A percentile compares a stretch with the other conserved stretches of the same genome.
phyloP scores from a whole-genome alignment of 2,329 filamentous ascomycete species.

The Diaporthe sp. region DNA sequence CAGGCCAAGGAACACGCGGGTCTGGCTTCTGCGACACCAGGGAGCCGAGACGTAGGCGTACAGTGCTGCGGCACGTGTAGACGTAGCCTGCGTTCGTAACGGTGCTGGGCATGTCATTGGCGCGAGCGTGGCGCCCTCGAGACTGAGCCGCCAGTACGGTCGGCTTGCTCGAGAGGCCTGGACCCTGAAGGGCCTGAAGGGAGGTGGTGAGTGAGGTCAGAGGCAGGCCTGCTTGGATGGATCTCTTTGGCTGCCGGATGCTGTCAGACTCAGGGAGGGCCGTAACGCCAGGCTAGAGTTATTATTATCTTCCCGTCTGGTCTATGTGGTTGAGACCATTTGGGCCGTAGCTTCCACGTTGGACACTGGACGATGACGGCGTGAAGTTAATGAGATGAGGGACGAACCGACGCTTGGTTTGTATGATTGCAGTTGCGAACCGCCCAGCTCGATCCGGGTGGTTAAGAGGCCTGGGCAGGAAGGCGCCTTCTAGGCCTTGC shows the following conservation, averaged over 20 bases:
- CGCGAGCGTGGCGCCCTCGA: constrained; percentile 28
- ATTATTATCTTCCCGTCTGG: constrained; percentile 34
- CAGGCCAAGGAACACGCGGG: constrained; percentile 32
- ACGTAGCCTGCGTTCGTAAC: constrained; percentile 1
- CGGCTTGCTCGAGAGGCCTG: constrained; percentile 7
- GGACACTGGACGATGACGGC: constrained; percentile 17
- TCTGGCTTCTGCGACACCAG: constrained; percentile 25
- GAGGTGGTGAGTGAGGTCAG: background rate
- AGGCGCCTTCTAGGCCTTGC: background rate
- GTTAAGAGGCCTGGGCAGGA: background rate
- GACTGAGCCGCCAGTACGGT: background rate
- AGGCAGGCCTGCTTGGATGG: background rate
- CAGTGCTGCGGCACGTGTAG: background rate
- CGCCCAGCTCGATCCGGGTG: background rate
- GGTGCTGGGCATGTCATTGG: constrained; percentile 35
- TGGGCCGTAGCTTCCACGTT: background rate
- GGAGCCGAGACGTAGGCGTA: background rate
- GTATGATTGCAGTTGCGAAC: constrained; percentile 2
- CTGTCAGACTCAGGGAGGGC: background rate
- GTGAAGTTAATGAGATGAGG: background rate
- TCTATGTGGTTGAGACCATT: constrained; percentile 20
- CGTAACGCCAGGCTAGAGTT: background rate
- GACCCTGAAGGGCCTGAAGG: constrained; percentile 3
- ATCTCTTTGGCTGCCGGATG: constrained; percentile 6
- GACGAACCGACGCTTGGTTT: constrained; percentile 19